Evolutionary conservation across 768 basidiomycete species (phyloP).

Genomic region (Suillus alpinus): DNA sequence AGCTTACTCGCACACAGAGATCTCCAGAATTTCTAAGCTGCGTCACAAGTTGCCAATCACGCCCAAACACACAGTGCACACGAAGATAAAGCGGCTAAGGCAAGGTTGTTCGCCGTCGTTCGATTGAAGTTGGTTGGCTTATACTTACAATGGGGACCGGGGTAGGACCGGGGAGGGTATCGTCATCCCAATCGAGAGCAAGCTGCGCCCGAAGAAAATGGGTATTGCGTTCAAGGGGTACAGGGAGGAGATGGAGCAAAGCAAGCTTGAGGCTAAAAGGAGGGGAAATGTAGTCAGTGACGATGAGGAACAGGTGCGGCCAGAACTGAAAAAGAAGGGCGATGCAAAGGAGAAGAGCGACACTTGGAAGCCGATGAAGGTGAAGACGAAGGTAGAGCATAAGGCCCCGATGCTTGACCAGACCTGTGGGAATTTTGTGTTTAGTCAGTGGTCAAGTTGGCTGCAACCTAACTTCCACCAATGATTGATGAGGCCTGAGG

Average conservation of each 20-base stretch:
- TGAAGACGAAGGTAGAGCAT: constrained; percentile 84
- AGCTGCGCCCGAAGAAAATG: constrained; percentile 79
- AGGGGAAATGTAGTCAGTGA: constrained; percentile 74
- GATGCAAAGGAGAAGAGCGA: constrained; percentile 66
- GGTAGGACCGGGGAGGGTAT: constrained; percentile 78
- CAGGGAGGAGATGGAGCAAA: constrained; percentile 84
- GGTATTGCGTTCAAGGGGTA: constrained; percentile 88
- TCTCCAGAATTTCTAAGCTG: no score
- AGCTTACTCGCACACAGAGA: background rate
- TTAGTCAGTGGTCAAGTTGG: no score
- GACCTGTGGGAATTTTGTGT: no score
- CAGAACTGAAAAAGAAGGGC: constrained; percentile 22
- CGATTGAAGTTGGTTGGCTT: no score
- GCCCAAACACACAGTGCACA: background rate
- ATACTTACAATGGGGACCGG: no score
- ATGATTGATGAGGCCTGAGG: no score
- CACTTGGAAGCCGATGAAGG: constrained; percentile 77
- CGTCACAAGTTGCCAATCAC: background rate
- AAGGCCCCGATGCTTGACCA: no score
- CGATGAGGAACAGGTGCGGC: constrained; percentile 46
- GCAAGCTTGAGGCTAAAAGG: constrained; percentile 74
- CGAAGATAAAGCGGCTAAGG: background rate
- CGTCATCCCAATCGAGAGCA: constrained; percentile 83
- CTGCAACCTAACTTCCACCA: no score
- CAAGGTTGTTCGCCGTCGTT: background rate